These are phyloP conservation scores for Xerocomus amazonicus DNA, from an alignment of 1,284 basidiomycete species.

Conservation along the genomic window DNA sequence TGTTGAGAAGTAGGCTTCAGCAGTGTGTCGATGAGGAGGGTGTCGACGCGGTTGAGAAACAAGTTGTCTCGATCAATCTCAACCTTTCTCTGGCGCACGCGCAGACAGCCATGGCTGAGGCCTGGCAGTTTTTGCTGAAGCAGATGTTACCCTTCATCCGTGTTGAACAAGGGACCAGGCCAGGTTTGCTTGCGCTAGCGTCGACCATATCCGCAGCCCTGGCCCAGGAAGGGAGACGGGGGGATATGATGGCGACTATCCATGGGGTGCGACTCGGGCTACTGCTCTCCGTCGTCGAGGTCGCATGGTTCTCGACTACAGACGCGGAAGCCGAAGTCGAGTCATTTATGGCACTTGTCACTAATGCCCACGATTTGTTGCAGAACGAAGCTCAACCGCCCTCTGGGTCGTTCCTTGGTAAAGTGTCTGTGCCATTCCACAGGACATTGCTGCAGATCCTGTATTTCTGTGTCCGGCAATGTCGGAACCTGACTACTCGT, in stretches of 20 bases:
- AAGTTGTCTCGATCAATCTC: constrained; percentile 68
- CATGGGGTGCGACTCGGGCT: constrained; percentile 76
- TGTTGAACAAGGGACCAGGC: constrained; percentile 50
- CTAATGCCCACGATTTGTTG: constrained; percentile 63
- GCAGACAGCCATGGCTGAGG: constrained; percentile 69
- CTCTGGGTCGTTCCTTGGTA: constrained; percentile 68
- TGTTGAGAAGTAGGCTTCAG: constrained; percentile 53
- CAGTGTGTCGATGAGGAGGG: constrained; percentile 44
- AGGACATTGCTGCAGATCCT: constrained; percentile 75
- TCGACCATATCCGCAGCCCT: constrained; percentile 65
- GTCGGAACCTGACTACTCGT: constrained; percentile 46
- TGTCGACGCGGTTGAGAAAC: constrained; percentile 47
- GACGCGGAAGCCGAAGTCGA: constrained; percentile 55
- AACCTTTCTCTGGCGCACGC: constrained; percentile 84
- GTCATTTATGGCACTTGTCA: constrained; percentile 60
- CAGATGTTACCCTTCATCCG: constrained; percentile 64
- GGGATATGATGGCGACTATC: constrained; percentile 82
- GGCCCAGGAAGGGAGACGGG: constrained; percentile 66
- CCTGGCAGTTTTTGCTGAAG: constrained; percentile 75
- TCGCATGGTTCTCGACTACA: constrained; percentile 68
- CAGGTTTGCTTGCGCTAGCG: constrained; percentile 56
- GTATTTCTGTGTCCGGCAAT: constrained; percentile 71
- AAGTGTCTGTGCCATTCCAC: constrained; percentile 71
- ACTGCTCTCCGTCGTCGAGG: constrained; percentile 72
- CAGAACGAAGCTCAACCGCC: constrained; percentile 75